Evolutionary conservation across 202 grass and related monocot species (phyloP).

Genomic region (Panicum hallii): DNA sequence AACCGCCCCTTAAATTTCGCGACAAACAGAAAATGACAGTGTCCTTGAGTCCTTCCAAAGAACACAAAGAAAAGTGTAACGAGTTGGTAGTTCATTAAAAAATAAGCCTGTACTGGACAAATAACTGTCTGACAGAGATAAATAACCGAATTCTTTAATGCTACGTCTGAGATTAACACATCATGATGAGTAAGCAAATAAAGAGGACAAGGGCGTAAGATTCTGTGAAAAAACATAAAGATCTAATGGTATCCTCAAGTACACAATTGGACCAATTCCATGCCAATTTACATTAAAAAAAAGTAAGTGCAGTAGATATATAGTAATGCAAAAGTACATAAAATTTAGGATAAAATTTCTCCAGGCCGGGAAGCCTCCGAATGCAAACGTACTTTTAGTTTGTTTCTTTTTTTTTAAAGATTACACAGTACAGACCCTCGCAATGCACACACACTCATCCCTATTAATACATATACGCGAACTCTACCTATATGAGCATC

Average conservation of each 20-base stretch:
- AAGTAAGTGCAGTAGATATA: neutral
- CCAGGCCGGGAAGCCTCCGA: neutral
- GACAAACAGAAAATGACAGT: neutral
- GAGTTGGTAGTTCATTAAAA: neutral
- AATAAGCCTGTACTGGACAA: neutral
- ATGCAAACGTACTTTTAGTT: neutral
- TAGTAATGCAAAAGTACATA: neutral
- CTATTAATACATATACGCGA: too few species aligned
- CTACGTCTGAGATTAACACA: neutral
- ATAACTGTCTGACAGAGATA: neutral
- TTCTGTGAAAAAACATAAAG: neutral
- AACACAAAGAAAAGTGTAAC: neutral
- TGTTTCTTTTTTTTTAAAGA: neutral
- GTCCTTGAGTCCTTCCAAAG: constrained; percentile 5
- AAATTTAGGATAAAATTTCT: neutral
- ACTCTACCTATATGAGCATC: too few species aligned
- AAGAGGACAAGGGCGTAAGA: neutral
- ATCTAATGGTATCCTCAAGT: neutral
- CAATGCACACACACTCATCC: too few species aligned
- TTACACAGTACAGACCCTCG: too few species aligned
- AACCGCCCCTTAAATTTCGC: neutral
- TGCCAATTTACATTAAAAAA: neutral
- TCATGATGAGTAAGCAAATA: neutral
- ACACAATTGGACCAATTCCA: neutral
- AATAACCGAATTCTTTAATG: neutral